Conservation (phyloP, 371 early-diverging fungal species). For the Saksenaea vasiformis region DNA sequence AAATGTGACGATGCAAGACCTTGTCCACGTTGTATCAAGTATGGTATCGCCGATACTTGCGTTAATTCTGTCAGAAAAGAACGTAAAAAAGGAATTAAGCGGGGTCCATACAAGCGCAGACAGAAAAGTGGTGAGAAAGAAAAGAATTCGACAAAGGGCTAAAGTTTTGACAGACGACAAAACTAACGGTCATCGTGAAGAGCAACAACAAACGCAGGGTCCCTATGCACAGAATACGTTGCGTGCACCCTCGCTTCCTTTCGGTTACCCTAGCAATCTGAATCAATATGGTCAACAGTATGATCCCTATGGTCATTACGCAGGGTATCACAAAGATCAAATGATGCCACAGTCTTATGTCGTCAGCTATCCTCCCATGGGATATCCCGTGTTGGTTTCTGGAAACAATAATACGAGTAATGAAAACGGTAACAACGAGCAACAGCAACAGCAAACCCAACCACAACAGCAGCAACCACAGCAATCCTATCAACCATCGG, state of each 20-base stretch:
- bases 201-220: constrained; percentile 18
- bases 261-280: constrained; percentile 43
- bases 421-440: constrained; percentile 13
- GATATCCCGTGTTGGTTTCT: constrained; percentile 33
- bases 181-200: too few species aligned
- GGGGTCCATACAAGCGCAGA: constrained; percentile 82
- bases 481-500: neutral
- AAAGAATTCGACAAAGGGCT: neutral
- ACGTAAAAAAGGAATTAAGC: constrained; percentile 81
- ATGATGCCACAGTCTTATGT: constrained; percentile 46
- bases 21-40: constrained; percentile 82
- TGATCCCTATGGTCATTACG: constrained; percentile 40
- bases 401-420: neutral
- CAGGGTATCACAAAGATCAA: constrained; percentile 31
- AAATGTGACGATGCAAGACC: constrained; percentile 90
- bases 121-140: constrained; percentile 31
- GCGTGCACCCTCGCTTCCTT: constrained; percentile 26
- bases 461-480: neutral
- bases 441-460: constrained; percentile 2
- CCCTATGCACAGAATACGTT: neutral
- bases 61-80: constrained; percentile 82
- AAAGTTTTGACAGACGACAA: too few species aligned
- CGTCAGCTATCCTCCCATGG: constrained; percentile 43
- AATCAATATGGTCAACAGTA: constrained; percentile 52
- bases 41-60: constrained; percentile 73